Base-by-base conservation (phyloP, 768 basidiomycete genomes). In the Tephrocybe sp. region DNA sequence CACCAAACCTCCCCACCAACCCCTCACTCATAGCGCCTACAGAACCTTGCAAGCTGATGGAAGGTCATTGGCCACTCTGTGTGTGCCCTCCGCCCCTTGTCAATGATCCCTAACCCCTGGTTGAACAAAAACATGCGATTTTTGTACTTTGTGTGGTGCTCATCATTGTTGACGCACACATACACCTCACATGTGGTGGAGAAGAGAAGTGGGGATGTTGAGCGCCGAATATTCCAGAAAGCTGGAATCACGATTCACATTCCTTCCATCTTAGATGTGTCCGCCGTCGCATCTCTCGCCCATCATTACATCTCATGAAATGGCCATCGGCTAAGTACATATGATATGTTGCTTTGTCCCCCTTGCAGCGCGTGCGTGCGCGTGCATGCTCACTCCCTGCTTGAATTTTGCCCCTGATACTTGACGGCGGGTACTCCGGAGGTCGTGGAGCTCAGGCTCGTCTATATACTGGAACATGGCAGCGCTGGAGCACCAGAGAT, bases 261-360 rank as follows among this genome's bases (percentile, higher is more conserved):
- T n/a, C n/a, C n/a, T n/a, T n/a, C n/a, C n/a, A n/a, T n/a, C n/a
- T n/a, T n/a, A n/a, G 39, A 41, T 39, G 47, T 43, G 22, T 47
- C 46, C 42, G 40, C 34, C 44, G 39, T 47, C 40, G 42, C 34
- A 36, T n/a, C 33, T 34, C 33, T 11, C 27, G 27, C 33, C 4
- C 33, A 38, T 43, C 34, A 52, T 27, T 45, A 7, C 40, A 47
- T 29, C 9, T 36, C n/a, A 42, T 19, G 19, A 39, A 42, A 45
- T 33, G 27, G 33, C 22, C 41, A 38, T 52, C n/a, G 30, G 5
- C 9, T 23, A n/a, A n/a, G n/a, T n/a, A n/a, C n/a, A n/a, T n/a
- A n/a, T n/a, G n/a, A n/a, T n/a, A 25, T 11, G 40, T 25, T 40
- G 23, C 39, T 22, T 15, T 22, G 21, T 22, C 15, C 12, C 21